Conservation (phyloP, 768 basidiomycete genomes). For the Coprinellus aureogranulatus region DNA sequence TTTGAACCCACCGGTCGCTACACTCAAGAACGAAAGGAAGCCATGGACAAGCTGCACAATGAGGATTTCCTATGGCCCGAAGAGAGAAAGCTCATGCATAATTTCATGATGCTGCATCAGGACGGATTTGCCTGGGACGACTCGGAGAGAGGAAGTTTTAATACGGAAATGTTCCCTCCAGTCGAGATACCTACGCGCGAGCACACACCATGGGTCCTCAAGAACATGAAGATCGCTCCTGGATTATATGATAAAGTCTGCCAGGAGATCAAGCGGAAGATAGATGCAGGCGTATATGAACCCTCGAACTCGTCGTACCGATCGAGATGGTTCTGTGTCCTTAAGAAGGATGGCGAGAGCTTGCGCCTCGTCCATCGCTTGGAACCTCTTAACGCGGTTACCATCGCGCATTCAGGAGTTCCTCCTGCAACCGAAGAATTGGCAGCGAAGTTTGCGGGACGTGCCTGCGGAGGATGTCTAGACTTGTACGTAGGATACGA, state of each 20-base stretch:
- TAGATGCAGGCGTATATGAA: conserved; percentile 33
- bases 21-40: conserved; percentile 19
- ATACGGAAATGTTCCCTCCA: conserved; percentile 15
- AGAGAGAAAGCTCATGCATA: conserved; percentile 17
- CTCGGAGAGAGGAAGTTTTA: conserved; percentile 13
- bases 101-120: conserved; percentile 10
- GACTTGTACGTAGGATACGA: conserved; percentile 33
- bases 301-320: conserved; percentile 28
- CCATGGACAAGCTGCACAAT: conserved; percentile 17
- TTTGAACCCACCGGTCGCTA: conserved; percentile 23
- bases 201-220: conserved; percentile 11
- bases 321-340: conserved; percentile 38
- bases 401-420: too few species aligned
- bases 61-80: conserved; percentile 16
- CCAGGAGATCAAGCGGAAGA: conserved; percentile 21
- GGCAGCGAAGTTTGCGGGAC: conserved; percentile 31
- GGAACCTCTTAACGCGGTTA: conserved; percentile 32
- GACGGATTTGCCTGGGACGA: conserved; percentile 20
- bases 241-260: conserved; percentile 10
- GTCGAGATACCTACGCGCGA: conserved; percentile 10
- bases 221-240: conserved; percentile 11
- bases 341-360: conserved; percentile 31
- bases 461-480: conserved; percentile 23
- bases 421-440: too few species aligned
- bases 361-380: conserved; percentile 33